phyloP scores from a whole-genome alignment of 257 asterid genomes.

The Penstemon davidsonii region DNA sequence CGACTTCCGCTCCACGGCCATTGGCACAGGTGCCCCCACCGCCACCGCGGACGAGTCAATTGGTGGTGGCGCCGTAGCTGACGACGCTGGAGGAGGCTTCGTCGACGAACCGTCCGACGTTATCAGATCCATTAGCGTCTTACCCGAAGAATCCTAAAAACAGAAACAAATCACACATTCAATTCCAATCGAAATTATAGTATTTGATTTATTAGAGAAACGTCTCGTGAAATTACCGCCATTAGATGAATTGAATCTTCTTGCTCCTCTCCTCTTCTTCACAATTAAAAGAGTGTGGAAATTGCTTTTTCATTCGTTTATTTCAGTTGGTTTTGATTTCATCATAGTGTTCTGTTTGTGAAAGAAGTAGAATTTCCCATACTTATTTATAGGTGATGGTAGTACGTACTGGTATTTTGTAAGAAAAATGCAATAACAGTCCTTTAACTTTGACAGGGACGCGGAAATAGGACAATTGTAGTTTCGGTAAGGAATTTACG shows the following conservation, averaged over 20 bases:
- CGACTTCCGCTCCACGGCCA: constrained; percentile 71
- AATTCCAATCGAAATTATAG: background rate
- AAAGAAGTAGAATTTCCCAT: too few species aligned
- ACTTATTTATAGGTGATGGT: too few species aligned
- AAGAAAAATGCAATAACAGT: too few species aligned
- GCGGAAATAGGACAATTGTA: too few species aligned
- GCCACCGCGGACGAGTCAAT: constrained; percentile 41
- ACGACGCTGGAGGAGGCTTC: constrained; percentile 48
- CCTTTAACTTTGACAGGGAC: too few species aligned
- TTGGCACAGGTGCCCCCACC: constrained; percentile 52
- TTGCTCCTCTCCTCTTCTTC: too few species aligned
- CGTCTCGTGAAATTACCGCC: constrained; percentile 36
- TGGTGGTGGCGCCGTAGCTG: constrained; percentile 55
- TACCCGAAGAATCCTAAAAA: constrained; percentile 83
- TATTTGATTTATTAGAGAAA: background rate
- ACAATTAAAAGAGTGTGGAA: too few species aligned
- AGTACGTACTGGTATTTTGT: too few species aligned
- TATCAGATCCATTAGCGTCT: constrained; percentile 97
- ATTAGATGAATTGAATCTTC: constrained; percentile 14
- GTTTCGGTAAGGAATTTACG: too few species aligned
- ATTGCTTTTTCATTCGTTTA: too few species aligned
- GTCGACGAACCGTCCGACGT: constrained; percentile 82
- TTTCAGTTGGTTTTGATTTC: too few species aligned
- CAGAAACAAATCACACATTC: background rate
- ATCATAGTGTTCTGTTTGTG: too few species aligned